Percentiles rank a stretch among this genome's conserved stretches.
phyloP scores from a whole-genome alignment of 768 basidiomycete genomes.

The Galerina marginata region DNA sequence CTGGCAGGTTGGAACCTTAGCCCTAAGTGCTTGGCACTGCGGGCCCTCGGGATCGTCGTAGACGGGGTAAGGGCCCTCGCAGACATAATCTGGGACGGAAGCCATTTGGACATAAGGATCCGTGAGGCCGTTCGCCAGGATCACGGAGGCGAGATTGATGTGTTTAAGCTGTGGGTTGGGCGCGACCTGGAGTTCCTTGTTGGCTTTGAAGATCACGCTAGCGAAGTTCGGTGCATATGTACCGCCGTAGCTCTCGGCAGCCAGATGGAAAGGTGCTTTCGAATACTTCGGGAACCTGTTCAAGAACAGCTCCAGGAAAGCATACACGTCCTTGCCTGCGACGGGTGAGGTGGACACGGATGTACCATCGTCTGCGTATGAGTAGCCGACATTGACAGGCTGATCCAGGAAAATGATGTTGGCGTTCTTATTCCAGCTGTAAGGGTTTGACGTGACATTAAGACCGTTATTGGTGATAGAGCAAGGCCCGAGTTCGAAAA shows the following conservation, averaged over 20 bases:
- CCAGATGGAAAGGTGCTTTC: slow-evolving; percentile 73
- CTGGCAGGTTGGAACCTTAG: slow-evolving; percentile 78
- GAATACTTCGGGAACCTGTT: slow-evolving; percentile 78
- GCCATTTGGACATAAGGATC: slow-evolving; percentile 80
- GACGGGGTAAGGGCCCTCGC: slow-evolving; percentile 82
- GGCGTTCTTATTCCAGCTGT: slow-evolving; percentile 86
- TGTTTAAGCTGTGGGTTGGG: slow-evolving; percentile 57
- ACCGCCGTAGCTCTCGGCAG: slow-evolving; percentile 81
- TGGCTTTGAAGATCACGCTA: slow-evolving; percentile 78
- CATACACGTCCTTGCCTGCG: slow-evolving; percentile 90
- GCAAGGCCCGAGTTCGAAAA: slow-evolving; percentile 95
- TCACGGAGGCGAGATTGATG: slow-evolving; percentile 83
- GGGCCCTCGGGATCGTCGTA: slow-evolving; percentile 73
- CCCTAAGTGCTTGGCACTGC: slow-evolving; percentile 64
- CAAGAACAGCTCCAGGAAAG: slow-evolving; percentile 83
- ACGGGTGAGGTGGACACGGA: slow-evolving; percentile 81
- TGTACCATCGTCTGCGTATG: slow-evolving; percentile 78
- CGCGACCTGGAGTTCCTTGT: slow-evolving; percentile 57
- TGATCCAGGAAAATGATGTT: slow-evolving; percentile 82
- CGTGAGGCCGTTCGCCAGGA: slow-evolving; percentile 89
- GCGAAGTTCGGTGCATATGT: slow-evolving; percentile 89
- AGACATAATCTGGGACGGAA: slow-evolving; percentile 78
- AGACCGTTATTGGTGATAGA: slow-evolving; percentile 68
- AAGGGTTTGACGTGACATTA: slow-evolving; percentile 73
- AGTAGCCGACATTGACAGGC: slow-evolving; percentile 90